Evolutionary conservation across 2,329 filamentous ascomycete genomes (phyloP), one percentile per base, ranked within the genome.

Genomic region (Alternaria gansuensis): DNA sequence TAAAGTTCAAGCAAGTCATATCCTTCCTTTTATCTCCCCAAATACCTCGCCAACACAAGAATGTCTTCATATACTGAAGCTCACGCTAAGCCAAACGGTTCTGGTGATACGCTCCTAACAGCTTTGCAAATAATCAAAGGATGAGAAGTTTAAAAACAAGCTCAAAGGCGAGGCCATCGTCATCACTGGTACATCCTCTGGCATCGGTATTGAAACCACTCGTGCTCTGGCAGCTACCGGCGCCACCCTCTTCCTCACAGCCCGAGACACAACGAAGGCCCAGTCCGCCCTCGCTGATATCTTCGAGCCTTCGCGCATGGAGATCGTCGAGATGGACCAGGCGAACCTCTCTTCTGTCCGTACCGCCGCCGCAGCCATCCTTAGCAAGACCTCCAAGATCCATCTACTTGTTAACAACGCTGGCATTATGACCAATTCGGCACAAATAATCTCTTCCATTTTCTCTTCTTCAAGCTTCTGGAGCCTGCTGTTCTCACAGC

Each of bases 381-480:
- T 71, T 2, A 17, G 26, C 4, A 63, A 59, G 43, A 66, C 56
- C 46, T 37, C 49, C 21, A 64, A 66, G 23, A 50, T 79, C 10
- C 72, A 79, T 60, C 58, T 79, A 26, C 65, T 84, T 14, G 73
- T 84, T 56, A 76, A 72, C 67, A 83, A 83, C 63, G 81, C 78
- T 0, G 81, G 77, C 5, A 77, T 85, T 41, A 82, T 84, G 73
- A 74, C 74, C 66, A 82, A 57, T 73, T 82, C 6, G 81, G 77
- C 6, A 79, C 79, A 17, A 84, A 84, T 64, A 78, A 84, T 54
- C 60, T 84, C 13, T 78, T 80, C 0, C 80, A 83, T 23, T 83
- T 83, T 61, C 66, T 82, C 10, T 79, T 81, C 10, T 68, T 66
- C 7, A 74, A 78, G 39, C 74, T 82, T 14, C 74, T 84, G 4